These are phyloP conservation scores for Juglanconis oblonga DNA, from an alignment of 2,329 filamentous ascomycete species.

Conservation along the genomic window DNA sequence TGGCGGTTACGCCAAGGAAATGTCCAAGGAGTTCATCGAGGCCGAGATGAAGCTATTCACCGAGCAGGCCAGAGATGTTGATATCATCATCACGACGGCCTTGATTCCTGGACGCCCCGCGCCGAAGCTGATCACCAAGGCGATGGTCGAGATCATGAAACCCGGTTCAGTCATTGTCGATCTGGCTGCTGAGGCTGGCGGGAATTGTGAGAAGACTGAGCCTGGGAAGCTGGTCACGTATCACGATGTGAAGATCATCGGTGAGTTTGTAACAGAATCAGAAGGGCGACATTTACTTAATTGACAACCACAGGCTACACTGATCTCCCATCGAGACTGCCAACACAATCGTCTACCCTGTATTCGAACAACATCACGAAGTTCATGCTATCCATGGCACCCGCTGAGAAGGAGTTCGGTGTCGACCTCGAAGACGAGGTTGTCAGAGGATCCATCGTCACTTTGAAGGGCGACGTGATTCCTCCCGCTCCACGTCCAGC, in stretches of 20 bases:
- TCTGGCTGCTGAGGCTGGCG: slow-evolving; percentile 81
- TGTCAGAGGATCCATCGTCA: slow-evolving; percentile 80
- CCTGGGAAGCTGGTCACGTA: slow-evolving; percentile 68
- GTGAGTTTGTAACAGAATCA: slow-evolving; percentile 38
- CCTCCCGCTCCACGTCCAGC: slow-evolving; percentile 71
- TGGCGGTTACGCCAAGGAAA: slow-evolving; percentile 88
- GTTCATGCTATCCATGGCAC: slow-evolving; percentile 76
- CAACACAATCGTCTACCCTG: slow-evolving; percentile 83
- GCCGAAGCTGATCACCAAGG: slow-evolving; percentile 78
- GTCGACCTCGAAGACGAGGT: slow-evolving; percentile 82
- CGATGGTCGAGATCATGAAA: slow-evolving; percentile 81
- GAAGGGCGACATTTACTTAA: not conserved
- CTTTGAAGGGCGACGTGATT: slow-evolving; percentile 71
- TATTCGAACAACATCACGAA: slow-evolving; percentile 96
- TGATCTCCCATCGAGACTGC: slow-evolving; percentile 80
- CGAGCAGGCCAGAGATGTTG: slow-evolving; percentile 81
- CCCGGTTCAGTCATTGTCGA: slow-evolving; percentile 87
- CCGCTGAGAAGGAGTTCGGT: slow-evolving; percentile 74
- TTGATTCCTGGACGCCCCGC: slow-evolving; percentile 81
- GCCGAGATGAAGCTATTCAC: slow-evolving; percentile 92
- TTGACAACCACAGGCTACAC: slow-evolving; percentile 62
- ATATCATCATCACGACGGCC: slow-evolving; percentile 92
- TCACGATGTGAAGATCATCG: slow-evolving; percentile 81
- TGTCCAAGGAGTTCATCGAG: slow-evolving; percentile 91
- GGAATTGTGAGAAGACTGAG: slow-evolving; percentile 81